phyloP scores from a whole-genome alignment of 306 rosid species.

The Cucurbita pepo region DNA sequence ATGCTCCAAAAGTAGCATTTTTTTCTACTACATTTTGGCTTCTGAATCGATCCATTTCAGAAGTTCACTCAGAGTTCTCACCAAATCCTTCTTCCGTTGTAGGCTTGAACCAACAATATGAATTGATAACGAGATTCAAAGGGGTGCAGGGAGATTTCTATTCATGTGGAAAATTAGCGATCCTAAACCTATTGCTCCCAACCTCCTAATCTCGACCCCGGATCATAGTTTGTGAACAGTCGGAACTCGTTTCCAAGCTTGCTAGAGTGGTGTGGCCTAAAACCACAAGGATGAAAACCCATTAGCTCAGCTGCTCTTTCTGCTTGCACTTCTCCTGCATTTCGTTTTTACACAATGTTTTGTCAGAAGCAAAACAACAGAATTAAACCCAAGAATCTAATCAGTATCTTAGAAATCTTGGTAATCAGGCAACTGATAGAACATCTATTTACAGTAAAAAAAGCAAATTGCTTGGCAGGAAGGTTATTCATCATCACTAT shows the following conservation, averaged over 20 bases:
- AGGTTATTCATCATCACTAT: background rate
- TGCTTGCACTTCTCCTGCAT: constrained; percentile 77
- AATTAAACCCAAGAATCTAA: background rate
- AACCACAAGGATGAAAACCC: constrained; percentile 70
- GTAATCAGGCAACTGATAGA: background rate
- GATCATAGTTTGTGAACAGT: constrained; percentile 74
- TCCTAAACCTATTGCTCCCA: constrained; percentile 27
- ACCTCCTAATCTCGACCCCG: constrained; percentile 66
- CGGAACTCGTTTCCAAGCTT: constrained; percentile 85
- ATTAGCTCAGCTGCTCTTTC: constrained; percentile 74
- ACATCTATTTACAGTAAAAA: background rate
- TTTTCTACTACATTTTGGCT: background rate
- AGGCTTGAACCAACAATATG: background rate
- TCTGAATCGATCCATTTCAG: background rate
- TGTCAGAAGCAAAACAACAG: background rate
- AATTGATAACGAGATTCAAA: background rate
- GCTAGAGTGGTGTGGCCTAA: constrained; percentile 66
- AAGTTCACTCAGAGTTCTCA: background rate
- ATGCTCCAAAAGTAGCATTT: background rate
- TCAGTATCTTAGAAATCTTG: background rate
- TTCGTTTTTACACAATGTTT: background rate
- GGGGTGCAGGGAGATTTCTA: background rate
- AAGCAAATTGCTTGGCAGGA: background rate
- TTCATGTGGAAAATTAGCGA: background rate
- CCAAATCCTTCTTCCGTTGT: background rate